phyloP scores from a whole-genome alignment of 306 rosid species.

The Cicer arietinum region DNA sequence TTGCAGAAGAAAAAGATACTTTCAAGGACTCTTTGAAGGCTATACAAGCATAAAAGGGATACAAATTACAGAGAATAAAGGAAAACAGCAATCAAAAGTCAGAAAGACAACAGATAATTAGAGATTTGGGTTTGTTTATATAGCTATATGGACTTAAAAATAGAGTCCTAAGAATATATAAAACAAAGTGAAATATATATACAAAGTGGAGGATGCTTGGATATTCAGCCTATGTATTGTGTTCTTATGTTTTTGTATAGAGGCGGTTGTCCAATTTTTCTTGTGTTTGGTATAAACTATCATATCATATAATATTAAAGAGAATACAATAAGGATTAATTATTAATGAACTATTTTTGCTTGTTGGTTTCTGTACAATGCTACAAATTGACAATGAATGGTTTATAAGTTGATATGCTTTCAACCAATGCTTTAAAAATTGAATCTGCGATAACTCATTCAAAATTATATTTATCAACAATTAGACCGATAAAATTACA shows the following conservation, averaged over 20 bases:
- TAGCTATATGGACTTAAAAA: conserved; percentile 38
- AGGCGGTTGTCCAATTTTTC: conserved; percentile 46
- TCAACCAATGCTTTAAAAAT: too few relatives aligned
- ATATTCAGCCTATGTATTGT: conserved; percentile 42
- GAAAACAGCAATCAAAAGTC: conserved; percentile 32
- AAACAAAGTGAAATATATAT: conserved; percentile 27
- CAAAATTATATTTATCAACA: background rate
- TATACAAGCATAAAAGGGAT: conserved; percentile 37
- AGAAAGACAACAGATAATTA: conserved; percentile 32
- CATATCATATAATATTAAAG: conserved; percentile 35
- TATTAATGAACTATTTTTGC: conserved; percentile 22
- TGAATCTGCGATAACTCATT: too few relatives aligned
- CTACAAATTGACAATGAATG: background rate
- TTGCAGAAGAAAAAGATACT: conserved; percentile 64
- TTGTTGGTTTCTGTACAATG: conserved; percentile 10
- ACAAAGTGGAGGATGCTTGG: conserved; percentile 31
- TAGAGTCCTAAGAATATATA: conserved; percentile 32
- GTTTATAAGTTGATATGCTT: too few relatives aligned
- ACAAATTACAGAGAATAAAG: conserved; percentile 37
- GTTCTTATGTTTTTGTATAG: conserved; percentile 47
- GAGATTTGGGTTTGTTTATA: conserved; percentile 42
- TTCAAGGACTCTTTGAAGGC: conserved; percentile 46
- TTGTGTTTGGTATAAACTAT: conserved; percentile 4
- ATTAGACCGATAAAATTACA: background rate
- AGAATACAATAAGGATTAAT: conserved; percentile 19